Percentiles rank a stretch among this genome's conserved stretches.
Evolutionary conservation across 1,284 basidiomycete genomes (phyloP).

Genomic region (Trametes versicolor): DNA sequence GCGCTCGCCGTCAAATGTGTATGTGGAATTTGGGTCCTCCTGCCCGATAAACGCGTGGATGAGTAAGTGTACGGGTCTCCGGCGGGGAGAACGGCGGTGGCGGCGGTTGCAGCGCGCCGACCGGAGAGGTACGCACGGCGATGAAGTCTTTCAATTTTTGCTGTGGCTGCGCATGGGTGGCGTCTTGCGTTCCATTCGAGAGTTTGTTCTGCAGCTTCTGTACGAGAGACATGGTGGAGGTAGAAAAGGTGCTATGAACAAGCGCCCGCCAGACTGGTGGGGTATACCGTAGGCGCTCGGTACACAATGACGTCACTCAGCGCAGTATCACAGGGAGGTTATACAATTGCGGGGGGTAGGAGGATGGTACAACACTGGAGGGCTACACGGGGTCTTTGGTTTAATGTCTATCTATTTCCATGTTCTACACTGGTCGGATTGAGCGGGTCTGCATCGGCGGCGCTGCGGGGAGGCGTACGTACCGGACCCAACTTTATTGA

Average conservation of each 20-base stretch:
- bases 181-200: slow-evolving; percentile 21
- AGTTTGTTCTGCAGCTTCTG: slow-evolving; percentile 42
- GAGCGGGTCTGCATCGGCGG: background rate
- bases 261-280: slow-evolving; percentile 1
- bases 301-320: slow-evolving; percentile 32
- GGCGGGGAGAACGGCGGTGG: background rate
- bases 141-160: slow-evolving; percentile 45
- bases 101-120: slow-evolving; percentile 2
- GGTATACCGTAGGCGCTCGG: slow-evolving; percentile 12
- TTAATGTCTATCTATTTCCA: slow-evolving; percentile 18
- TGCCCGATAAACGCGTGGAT: slow-evolving; percentile 38
- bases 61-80: background rate
- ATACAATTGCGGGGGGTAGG: slow-evolving; percentile 6
- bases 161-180: slow-evolving; percentile 35
- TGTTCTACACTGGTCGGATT: background rate
- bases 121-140: slow-evolving; percentile 36
- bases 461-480: background rate
- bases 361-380: slow-evolving; percentile 18
- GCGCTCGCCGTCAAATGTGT: slow-evolving; percentile 70
- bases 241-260: slow-evolving; percentile 9
- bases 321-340: background rate
- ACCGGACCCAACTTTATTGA: background rate
- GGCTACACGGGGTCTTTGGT: slow-evolving; percentile 13
- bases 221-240: slow-evolving; percentile 36
- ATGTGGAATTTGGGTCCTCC: slow-evolving; percentile 60